These are phyloP conservation scores for Xerocomellus amylosporus DNA, from an alignment of 768 basidiomycete genomes.

Conservation along the genomic window DNA sequence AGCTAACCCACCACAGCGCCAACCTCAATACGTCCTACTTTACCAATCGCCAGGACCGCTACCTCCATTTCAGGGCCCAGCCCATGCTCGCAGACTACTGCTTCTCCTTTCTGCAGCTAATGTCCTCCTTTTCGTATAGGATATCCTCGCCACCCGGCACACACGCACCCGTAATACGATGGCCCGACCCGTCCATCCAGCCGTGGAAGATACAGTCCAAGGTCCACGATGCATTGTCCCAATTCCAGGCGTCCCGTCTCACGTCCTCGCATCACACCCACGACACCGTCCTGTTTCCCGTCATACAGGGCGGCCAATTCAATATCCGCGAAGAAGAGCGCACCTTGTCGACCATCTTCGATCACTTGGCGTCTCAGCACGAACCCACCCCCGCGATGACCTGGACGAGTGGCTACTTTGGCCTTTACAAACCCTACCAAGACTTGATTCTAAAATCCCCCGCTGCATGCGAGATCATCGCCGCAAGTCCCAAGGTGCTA, in stretches of 20 bases:
- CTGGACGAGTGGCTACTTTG: conserved; percentile 95
- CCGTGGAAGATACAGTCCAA: conserved; percentile 68
- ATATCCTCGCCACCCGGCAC: conserved; percentile 29
- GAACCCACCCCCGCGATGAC: conserved; percentile 53
- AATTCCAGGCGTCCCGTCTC: conserved; percentile 54
- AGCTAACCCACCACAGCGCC: conserved; percentile 52
- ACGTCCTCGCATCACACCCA: background rate
- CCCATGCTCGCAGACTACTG: conserved; percentile 77
- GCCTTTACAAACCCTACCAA: conserved; percentile 78
- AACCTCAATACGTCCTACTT: conserved; percentile 94
- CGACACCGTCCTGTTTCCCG: conserved; percentile 66
- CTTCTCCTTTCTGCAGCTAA: conserved; percentile 65
- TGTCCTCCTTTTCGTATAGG: conserved; percentile 72
- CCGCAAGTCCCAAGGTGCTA: conserved; percentile 80
- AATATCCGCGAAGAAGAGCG: conserved; percentile 83
- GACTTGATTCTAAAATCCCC: conserved; percentile 59
- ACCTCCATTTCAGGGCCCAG: conserved; percentile 69
- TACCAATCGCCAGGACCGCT: conserved; percentile 92
- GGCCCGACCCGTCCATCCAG: conserved; percentile 63
- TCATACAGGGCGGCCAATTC: conserved; percentile 90
- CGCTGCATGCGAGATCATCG: conserved; percentile 68
- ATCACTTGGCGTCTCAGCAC: conserved; percentile 35
- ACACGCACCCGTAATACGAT: conserved; percentile 53
- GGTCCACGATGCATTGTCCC: conserved; percentile 52
- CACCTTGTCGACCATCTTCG: conserved; percentile 55